These are phyloP conservation scores for Smittium culicis DNA, from an alignment of 371 early-diverging fungal species.

Conservation along the genomic window DNA sequence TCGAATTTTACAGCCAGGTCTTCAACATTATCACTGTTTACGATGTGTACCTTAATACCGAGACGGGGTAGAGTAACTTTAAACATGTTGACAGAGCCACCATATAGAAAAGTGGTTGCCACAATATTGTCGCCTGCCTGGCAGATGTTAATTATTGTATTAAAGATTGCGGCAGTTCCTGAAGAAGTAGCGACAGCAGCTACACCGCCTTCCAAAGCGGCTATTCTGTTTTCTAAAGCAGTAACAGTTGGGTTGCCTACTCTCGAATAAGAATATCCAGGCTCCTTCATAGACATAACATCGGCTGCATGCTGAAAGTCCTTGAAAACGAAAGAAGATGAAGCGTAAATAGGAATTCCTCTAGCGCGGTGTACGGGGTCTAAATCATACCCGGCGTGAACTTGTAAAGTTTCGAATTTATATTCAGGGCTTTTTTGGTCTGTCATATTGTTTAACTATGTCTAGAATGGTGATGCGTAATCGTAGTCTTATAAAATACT, in stretches of 20 bases:
- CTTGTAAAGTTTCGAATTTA: slow-evolving; percentile 72
- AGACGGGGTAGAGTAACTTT: slow-evolving; percentile 65
- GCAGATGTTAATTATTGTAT: too few species aligned
- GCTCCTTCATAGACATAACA: slow-evolving; percentile 50
- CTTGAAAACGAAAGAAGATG: slow-evolving; percentile 64
- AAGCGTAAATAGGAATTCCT: slow-evolving; percentile 79
- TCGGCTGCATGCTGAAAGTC: slow-evolving; percentile 59
- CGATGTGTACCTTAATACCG: slow-evolving; percentile 58
- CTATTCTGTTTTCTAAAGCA: slow-evolving; percentile 79
- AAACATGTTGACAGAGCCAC: slow-evolving; percentile 80
- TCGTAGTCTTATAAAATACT: too few species aligned
- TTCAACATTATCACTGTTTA: slow-evolving; percentile 49
- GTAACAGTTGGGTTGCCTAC: slow-evolving; percentile 74
- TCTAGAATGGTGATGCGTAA: too few species aligned
- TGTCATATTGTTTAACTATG: too few species aligned
- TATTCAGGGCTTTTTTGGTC: too few species aligned
- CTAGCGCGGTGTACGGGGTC: slow-evolving; percentile 62
- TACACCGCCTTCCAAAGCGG: too few species aligned
- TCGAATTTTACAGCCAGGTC: slow-evolving; percentile 59
- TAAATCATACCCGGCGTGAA: slow-evolving; percentile 67
- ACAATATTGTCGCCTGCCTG: too few species aligned
- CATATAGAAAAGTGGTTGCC: slow-evolving; percentile 59
- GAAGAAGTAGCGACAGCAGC: too few species aligned
- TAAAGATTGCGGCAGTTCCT: too few species aligned
- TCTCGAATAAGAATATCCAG: slow-evolving; percentile 66